Base-by-base conservation (phyloP, 345 rosid species). In the Citropsis articulata region DNA sequence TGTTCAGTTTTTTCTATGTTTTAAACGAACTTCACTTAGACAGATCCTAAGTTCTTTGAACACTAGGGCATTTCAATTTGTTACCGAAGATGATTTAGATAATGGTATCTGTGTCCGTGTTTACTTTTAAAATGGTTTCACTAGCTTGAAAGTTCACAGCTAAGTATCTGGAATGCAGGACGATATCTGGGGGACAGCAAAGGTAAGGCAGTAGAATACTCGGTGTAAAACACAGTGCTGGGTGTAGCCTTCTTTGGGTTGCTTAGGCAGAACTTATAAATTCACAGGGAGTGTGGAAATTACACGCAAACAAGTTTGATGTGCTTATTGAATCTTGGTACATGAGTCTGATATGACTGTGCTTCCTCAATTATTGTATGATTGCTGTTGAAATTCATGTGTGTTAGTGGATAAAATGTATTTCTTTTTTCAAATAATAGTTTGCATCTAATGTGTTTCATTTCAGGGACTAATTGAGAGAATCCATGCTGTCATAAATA, bases 401-500 rank as follows among this genome's bases (percentile, higher is more conserved):
- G 36, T 21, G 38, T 27, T 28, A 19, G 9, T 18, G 36, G 36
- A 48, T 70, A 31, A 33, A 5, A 56, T 36, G 2, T 14, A 50
- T n/a, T 19, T 33, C 14, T n/a, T 35, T 36, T 10, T 66, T 45
- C 19, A n/a, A 30, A 10, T 45, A 53, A 66, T 33, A 53, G 4
- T 40, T 2, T 66, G 28, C 50, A 25, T 77, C 48, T 22, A 48
- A 28, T 21, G 30, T 70, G n/a, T 61, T 75, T 22, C 8, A 57
- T 67, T 73, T 81, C 91, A 93, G 99, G 97, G 90, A 71, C 88
- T 93, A 35, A 85, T 86, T 69, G 98, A 92, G 14, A 85, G 81
- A 76, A 89, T 92, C 72, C 86, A 79, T 69, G 69, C 81, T 76
- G 75, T 71, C 55, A 60, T 81, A 76, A 84, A 53, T 84, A 87